These are phyloP conservation scores for Zostera marina DNA, from an alignment of 116 monocot species.

Conservation along the genomic window DNA sequence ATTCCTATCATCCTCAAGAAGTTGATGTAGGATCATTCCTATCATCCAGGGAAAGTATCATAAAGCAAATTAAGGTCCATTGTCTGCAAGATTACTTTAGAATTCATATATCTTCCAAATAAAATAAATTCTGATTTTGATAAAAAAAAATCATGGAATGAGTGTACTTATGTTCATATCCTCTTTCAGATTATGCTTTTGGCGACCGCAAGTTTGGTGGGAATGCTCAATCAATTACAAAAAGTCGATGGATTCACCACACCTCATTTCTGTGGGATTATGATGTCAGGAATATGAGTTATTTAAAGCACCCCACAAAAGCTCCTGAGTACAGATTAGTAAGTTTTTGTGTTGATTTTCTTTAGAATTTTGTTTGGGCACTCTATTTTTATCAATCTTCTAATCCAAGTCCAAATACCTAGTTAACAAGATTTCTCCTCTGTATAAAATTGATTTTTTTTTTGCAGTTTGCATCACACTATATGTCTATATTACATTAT, in stretches of 20 bases:
- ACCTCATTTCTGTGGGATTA: conserved; percentile 97
- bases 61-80: too few species aligned
- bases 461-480: too few species aligned
- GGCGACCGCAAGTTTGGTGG: conserved; percentile 64
- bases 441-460: too few species aligned
- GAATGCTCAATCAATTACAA: conserved; percentile 86
- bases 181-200: conserved; percentile 63
- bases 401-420: not conserved
- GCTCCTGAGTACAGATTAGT: conserved; percentile 67
- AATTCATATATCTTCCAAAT: not conserved
- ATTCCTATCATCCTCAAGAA: not conserved
- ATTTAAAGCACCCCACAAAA: conserved; percentile 43
- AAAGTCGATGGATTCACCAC: conserved; percentile 81
- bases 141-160: not conserved
- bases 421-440: not conserved
- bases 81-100: not conserved
- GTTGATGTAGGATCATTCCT: too few species aligned
- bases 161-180: not conserved
- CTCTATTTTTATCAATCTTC: not conserved
- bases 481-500: too few species aligned
- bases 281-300: conserved; percentile 57
- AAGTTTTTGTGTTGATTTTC: conserved; percentile 3
- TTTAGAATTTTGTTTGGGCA: not conserved
- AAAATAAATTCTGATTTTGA: too few species aligned
- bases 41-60: too few species aligned